Evolutionary conservation across 495 filamentous ascomycete species (phyloP), one percentile per base, ranked within the genome.

Genomic region (Aspergillus mulundensis): DNA sequence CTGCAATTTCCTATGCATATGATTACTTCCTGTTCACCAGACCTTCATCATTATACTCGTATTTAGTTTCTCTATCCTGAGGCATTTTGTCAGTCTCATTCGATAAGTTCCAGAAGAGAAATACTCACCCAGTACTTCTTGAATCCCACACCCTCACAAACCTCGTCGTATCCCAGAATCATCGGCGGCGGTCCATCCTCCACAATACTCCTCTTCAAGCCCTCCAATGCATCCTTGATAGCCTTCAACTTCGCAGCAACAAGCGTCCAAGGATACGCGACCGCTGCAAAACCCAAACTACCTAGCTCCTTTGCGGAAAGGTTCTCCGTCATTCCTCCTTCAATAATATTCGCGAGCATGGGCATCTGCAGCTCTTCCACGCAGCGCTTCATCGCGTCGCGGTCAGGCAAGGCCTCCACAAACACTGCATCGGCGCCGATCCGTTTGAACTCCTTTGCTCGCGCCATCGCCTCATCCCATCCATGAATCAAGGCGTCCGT

Each of bases 321-420:
- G 36, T 75, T 75, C 53, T 75, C 68, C 6, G 72, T 75, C 58
- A 40, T 16, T 15, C 38, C 68, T 0, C 73, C 73, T 44, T 78
- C 72, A 19, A 77, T 76, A 10, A 77, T 75, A 59, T 77, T 77
- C 0, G 66, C 73, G 10, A 76, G 65, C 24, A 70, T 65, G 0
- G 72, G 71, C 20, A 71, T 65, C 19, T 63, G 60, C 10, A 77
- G 36, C 41, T 75, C 68, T 32, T 66, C 41, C 0, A 66, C 68
- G 34, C 63, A 69, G 0, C 57, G 61, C 53, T 58, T 61, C 73
- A 75, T 77, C 1, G 72, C 59, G 8, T 68, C 68, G 4, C 65
- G 56, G 55, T 73, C 70, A 4, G 73, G 73, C 8, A 77, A 54
- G 8, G 75, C 75, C 58, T 76, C 73, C 6, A 77, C 61, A 40